phyloP scores from a whole-genome alignment of 192 early-diverging fungal genomes.

The Phycomyces blakesleeanus region DNA sequence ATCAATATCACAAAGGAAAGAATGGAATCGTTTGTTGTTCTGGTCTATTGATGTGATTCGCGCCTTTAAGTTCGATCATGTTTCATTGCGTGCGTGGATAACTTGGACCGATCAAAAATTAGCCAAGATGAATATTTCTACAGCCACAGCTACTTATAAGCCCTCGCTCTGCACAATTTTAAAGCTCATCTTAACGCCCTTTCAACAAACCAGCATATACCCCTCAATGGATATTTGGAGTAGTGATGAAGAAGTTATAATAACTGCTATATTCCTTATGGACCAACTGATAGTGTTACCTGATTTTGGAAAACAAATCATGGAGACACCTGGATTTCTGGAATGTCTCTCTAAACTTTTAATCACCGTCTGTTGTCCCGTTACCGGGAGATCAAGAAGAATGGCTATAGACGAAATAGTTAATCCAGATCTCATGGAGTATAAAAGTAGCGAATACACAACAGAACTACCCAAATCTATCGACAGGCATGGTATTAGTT shows the following conservation, averaged over 20 bases:
- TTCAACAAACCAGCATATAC: neutral
- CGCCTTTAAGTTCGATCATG: constrained; percentile 7
- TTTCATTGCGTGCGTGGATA: constrained; percentile 4
- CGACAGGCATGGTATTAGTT: neutral
- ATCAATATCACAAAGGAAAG: neutral
- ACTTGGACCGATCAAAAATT: neutral
- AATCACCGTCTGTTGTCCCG: neutral
- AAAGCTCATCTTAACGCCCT: neutral
- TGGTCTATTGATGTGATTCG: neutral
- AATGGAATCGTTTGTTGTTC: neutral
- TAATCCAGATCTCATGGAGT: neutral
- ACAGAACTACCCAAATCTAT: neutral
- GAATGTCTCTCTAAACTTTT: neutral
- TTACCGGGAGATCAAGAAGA: neutral
- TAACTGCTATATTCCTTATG: neutral
- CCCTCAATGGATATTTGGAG: neutral
- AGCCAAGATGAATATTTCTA: neutral
- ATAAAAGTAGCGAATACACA: neutral
- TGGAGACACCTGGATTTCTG: neutral
- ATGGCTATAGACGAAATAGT: too few species aligned
- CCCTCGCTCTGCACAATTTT: neutral
- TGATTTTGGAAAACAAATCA: neutral
- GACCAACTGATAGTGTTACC: constrained; percentile 1
- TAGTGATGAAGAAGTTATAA: neutral
- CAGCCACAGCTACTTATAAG: neutral